Evolutionary conservation across 2,329 filamentous ascomycete genomes (phyloP).

Genomic region (Xenoacremonium recifei): DNA sequence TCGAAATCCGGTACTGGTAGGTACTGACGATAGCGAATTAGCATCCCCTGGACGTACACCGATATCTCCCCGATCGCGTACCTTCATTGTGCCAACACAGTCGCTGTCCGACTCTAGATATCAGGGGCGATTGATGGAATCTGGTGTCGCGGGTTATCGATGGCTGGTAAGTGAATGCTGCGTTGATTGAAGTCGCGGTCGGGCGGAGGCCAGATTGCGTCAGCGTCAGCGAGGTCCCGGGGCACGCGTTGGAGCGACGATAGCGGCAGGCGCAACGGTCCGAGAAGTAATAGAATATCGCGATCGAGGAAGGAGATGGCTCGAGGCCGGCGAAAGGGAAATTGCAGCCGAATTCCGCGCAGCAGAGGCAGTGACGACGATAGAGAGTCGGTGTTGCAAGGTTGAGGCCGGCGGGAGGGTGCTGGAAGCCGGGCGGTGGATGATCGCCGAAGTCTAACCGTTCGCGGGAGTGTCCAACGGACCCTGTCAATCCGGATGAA

Average conservation of each 20-base stretch:
- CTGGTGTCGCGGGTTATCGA: constrained; percentile 2
- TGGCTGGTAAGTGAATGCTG: constrained; percentile 11
- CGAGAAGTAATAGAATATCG: no score
- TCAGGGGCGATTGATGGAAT: background rate
- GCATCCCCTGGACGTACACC: constrained; percentile 5
- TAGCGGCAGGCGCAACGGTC: no score
- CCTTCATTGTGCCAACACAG: constrained; percentile 36
- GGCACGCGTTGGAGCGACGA: no score
- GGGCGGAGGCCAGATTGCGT: constrained; percentile 25
- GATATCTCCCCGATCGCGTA: constrained; percentile 17
- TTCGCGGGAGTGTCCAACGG: constrained; percentile 16
- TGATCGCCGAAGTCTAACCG: constrained; percentile 20
- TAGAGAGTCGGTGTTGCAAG: constrained; percentile 6
- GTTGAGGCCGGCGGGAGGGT: no score
- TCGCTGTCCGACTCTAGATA: background rate
- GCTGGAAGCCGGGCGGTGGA: constrained; percentile 7
- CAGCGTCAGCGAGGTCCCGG: constrained; percentile 31
- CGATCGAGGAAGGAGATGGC: no score
- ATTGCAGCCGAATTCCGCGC: no score
- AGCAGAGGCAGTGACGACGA: constrained; percentile 10
- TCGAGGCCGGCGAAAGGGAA: no score
- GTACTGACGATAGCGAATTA: constrained; percentile 58
- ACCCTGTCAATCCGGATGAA: constrained; percentile 17
- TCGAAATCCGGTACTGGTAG: constrained; percentile 89
- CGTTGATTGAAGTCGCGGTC: constrained; percentile 15